Conservation (phyloP, 2,329 filamentous ascomycete species). For the Ceratocystis lukuohia region DNA sequence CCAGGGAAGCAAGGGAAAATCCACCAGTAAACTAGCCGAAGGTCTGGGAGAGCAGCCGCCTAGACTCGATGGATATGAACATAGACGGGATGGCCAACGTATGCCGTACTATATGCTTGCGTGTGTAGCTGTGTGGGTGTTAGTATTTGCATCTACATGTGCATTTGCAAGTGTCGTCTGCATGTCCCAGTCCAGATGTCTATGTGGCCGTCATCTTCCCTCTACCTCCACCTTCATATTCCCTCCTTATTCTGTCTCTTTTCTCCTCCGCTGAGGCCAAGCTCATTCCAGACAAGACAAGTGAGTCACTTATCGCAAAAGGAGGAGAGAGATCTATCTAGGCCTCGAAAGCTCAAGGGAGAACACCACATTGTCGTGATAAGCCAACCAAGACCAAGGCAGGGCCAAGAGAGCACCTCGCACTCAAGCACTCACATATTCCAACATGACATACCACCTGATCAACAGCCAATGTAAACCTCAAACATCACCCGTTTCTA, state of each 20-base stretch:
- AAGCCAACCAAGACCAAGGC: not conserved
- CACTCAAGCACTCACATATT: not conserved
- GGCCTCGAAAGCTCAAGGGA: not conserved
- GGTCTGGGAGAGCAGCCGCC: too few species aligned
- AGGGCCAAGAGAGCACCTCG: not conserved
- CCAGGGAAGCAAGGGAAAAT: too few species aligned
- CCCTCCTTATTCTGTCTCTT: not conserved
- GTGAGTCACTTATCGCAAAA: not conserved
- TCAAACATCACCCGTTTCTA: not conserved
- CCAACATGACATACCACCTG: not conserved
- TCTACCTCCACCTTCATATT: not conserved
- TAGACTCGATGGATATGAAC: too few species aligned
- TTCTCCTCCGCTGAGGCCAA: slow-evolving; percentile 1
- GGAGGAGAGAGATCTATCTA: not conserved
- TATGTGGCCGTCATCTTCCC: not conserved
- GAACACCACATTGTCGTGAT: not conserved
- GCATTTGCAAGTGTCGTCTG: too few species aligned
- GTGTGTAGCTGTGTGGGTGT: not conserved
- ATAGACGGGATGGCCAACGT: too few species aligned
- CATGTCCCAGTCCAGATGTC: not conserved
- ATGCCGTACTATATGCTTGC: too few species aligned
- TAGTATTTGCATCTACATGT: not conserved
- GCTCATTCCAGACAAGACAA: not conserved
- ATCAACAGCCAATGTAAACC: not conserved
- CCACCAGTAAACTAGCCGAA: too few species aligned